Conservation (phyloP, 2,329 filamentous ascomycete genomes). For the Exophiala oligosperma region DNA sequence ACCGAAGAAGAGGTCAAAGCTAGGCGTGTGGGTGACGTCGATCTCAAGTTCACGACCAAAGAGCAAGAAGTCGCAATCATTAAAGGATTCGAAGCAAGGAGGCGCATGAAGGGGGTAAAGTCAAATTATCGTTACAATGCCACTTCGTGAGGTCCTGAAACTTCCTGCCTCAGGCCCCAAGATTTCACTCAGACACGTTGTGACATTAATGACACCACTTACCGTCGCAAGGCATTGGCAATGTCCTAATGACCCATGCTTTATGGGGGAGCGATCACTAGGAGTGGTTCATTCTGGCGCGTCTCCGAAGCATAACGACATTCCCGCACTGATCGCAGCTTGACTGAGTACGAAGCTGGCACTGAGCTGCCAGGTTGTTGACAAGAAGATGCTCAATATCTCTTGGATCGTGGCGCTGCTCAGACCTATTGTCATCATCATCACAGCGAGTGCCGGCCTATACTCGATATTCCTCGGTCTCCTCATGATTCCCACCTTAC, state of each 20-base stretch:
- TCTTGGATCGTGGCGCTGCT: constrained; percentile 8
- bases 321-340: no score
- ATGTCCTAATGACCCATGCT: no score
- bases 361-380: no score
- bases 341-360: no score
- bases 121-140: background rate
- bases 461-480: constrained; percentile 50
- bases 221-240: no score
- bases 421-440: constrained; percentile 5
- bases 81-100: constrained; percentile 2
- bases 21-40: constrained; percentile 2
- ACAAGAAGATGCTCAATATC: background rate
- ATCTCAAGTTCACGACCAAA: constrained; percentile 1
- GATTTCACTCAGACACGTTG: no score
- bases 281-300: no score
- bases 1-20: constrained; percentile 34
- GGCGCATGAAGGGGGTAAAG: background rate
- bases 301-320: no score
- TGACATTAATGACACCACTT: no score
- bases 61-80: constrained; percentile 1
- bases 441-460: constrained; percentile 30
- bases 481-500: constrained; percentile 47
- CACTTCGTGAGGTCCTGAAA: no score
- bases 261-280: no score
- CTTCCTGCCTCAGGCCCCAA: no score